Percentiles rank a stretch among this genome's conserved stretches.
Conservation (phyloP, 225 moss, liverwort and hornwort species). For the Bryoerythrophyllum caledonicum region DNA sequence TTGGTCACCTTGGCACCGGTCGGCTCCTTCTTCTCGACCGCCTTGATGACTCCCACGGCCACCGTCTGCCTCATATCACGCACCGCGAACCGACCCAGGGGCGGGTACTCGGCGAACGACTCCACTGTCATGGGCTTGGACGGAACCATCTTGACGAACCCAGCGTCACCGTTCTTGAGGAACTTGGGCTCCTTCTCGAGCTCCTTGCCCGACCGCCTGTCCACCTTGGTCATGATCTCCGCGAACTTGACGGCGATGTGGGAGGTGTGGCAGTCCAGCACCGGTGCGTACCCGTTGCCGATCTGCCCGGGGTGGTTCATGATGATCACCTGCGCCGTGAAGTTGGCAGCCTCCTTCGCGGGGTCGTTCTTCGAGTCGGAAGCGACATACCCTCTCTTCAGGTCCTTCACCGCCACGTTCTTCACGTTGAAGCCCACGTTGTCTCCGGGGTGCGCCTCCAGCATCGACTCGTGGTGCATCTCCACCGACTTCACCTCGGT, state of each 20-base stretch:
- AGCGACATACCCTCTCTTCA: slow-evolving; percentile 56
- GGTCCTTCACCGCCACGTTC: slow-evolving; percentile 51
- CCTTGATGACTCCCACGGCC: slow-evolving; percentile 59
- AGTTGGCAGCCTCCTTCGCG: slow-evolving; percentile 58
- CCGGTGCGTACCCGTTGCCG: slow-evolving; percentile 57
- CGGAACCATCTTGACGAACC: slow-evolving; percentile 63
- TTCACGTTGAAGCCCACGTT: slow-evolving; percentile 50
- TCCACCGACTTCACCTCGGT: slow-evolving; percentile 64
- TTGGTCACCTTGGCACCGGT: slow-evolving; percentile 51
- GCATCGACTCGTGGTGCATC: slow-evolving; percentile 69
- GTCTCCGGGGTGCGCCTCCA: slow-evolving; percentile 58
- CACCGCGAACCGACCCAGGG: slow-evolving; percentile 55
- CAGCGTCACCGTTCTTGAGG: slow-evolving; percentile 63
- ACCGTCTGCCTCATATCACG: slow-evolving; percentile 64
- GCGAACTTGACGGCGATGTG: slow-evolving; percentile 59
- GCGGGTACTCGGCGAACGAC: slow-evolving; percentile 52
- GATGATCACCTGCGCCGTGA: slow-evolving; percentile 65
- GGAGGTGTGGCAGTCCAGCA: slow-evolving; percentile 60
- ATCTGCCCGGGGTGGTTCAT: slow-evolving; percentile 71
- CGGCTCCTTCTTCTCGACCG: slow-evolving; percentile 60
- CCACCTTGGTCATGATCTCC: slow-evolving; percentile 56
- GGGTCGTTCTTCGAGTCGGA: slow-evolving; percentile 67
- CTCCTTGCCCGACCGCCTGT: slow-evolving; percentile 60
- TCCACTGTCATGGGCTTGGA: slow-evolving; percentile 66
- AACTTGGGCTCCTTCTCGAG: slow-evolving; percentile 70